Base-by-base conservation (phyloP, 1,139 yeast genomes). In the Geotrichum europaeum region DNA sequence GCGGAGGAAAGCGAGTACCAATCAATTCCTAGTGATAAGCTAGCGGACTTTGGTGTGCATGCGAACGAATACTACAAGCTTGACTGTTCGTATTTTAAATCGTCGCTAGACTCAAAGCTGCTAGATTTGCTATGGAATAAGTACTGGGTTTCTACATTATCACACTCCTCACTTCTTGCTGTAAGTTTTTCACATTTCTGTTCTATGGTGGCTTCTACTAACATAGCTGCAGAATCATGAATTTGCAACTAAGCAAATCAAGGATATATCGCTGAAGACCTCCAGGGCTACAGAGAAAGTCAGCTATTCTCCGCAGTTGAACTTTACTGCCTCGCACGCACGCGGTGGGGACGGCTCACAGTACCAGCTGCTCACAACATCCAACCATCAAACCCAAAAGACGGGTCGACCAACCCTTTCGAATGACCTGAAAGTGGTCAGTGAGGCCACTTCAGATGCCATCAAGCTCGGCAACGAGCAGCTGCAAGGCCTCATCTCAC, bases 41-140 rank as follows among this genome's bases (percentile, higher is more conserved):
- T 79, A 62, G 78, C 80, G 57, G 91, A 87, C 65, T 85, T 82
- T 71, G 95, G 96, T 0, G 84, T 81, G 56, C 91, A 87, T 69
- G 80, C 90, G 0, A 82, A 84, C 57, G 80, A 78, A 64, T 92
- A 89, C 74, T 91, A 91, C 70, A 78, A 88, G 12, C 75, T 92
- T 50, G 84, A 85, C 47, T 79, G 90, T 49, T 81, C 83, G 50
- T 78, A 88, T 13, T 88, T 86, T 75, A 79, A 82, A 62, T 83
- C 84, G 52, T 72, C 77, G 1, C 68, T 78, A n/a, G 94, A 88
- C 66, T 68, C 74, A 13, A 75, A 75, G 60, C 70, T 85, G 51
- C 71, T 84, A 49, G 78, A 81, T 53, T 68, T 76, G 53, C 67
- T 83, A 53, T 78, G 82, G 78, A 75, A 76, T 66, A 79, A 79